Evolutionary conservation across 495 filamentous ascomycete genomes (phyloP).

Genomic region (Pyrenopolyporus hunteri): DNA sequence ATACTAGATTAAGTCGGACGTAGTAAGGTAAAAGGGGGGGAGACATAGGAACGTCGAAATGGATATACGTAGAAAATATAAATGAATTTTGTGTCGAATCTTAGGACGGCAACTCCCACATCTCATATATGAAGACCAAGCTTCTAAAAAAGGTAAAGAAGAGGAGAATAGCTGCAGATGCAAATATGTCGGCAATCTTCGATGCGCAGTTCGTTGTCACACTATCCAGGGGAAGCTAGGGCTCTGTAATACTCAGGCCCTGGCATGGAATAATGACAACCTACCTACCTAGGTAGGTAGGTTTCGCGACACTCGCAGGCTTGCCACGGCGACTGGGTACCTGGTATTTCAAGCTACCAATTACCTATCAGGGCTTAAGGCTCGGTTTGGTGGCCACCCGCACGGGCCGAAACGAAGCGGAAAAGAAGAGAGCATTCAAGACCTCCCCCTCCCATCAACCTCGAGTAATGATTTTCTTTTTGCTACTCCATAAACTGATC

Average conservation of each 20-base stretch:
- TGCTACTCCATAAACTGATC: neutral
- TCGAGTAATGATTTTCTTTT: slow-evolving; percentile 20
- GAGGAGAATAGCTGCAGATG: slow-evolving; percentile 4
- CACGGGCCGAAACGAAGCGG: slow-evolving; percentile 29
- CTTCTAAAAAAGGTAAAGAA: slow-evolving; percentile 5
- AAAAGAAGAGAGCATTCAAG: neutral
- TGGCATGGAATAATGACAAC: slow-evolving; percentile 6
- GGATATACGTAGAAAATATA: too few relatives aligned
- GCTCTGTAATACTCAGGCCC: slow-evolving; percentile 2
- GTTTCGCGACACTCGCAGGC: slow-evolving; percentile 13
- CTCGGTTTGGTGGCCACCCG: slow-evolving; percentile 8
- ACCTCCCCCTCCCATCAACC: neutral
- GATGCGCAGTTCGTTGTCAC: slow-evolving; percentile 24
- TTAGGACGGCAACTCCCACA: neutral
- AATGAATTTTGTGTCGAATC: too few relatives aligned
- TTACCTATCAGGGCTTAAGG: neutral
- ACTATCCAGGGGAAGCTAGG: slow-evolving; percentile 5
- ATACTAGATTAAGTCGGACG: too few relatives aligned
- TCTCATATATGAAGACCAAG: neutral
- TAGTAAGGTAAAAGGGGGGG: too few relatives aligned
- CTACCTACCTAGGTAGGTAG: too few relatives aligned
- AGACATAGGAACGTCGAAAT: too few relatives aligned
- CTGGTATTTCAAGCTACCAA: neutral
- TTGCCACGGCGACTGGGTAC: slow-evolving; percentile 6
- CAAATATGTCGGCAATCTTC: slow-evolving; percentile 25